Conservation (phyloP, 768 basidiomycete species). For the Hemileccinum rubropunctum region DNA sequence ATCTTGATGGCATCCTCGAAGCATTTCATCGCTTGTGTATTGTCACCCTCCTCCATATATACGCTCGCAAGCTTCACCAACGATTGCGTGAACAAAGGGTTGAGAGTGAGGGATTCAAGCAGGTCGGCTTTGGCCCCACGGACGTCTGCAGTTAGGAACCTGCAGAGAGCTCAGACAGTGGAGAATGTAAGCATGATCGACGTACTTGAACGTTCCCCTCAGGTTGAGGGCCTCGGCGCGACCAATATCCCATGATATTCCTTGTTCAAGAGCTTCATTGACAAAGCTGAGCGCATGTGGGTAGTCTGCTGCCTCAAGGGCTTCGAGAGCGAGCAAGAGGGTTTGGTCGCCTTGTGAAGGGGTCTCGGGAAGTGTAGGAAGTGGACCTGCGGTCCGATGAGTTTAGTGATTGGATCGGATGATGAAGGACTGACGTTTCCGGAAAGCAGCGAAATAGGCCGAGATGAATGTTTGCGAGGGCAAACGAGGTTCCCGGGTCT, state of each 20-base stretch:
- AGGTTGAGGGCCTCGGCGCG: slow-evolving; percentile 90
- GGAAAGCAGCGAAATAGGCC: slow-evolving; percentile 97
- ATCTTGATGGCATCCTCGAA: slow-evolving; percentile 87
- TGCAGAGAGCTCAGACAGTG: slow-evolving; percentile 23
- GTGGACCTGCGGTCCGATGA: slow-evolving; percentile 44
- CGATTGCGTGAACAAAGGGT: slow-evolving; percentile 75
- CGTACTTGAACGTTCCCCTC: slow-evolving; percentile 93
- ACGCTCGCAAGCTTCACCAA: slow-evolving; percentile 97
- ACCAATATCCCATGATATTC: slow-evolving; percentile 69
- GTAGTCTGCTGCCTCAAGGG: slow-evolving; percentile 84
- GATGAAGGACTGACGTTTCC: slow-evolving; percentile 56
- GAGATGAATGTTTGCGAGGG: slow-evolving; percentile 91
- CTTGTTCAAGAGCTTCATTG: slow-evolving; percentile 86
- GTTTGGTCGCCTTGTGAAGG: slow-evolving; percentile 83
- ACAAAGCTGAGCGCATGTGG: slow-evolving; percentile 73
- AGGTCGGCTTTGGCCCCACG: slow-evolving; percentile 81
- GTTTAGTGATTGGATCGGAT: not conserved
- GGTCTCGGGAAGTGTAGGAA: slow-evolving; percentile 68
- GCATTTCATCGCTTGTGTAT: slow-evolving; percentile 78
- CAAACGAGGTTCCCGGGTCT: slow-evolving; percentile 73
- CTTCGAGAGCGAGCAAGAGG: slow-evolving; percentile 74
- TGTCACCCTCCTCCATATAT: slow-evolving; percentile 91
- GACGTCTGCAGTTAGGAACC: slow-evolving; percentile 87
- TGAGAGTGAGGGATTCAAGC: slow-evolving; percentile 66
- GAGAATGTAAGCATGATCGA: slow-evolving; percentile 3